phyloP scores from a whole-genome alignment of 345 rosid genomes.

The Geranium brycei region DNA sequence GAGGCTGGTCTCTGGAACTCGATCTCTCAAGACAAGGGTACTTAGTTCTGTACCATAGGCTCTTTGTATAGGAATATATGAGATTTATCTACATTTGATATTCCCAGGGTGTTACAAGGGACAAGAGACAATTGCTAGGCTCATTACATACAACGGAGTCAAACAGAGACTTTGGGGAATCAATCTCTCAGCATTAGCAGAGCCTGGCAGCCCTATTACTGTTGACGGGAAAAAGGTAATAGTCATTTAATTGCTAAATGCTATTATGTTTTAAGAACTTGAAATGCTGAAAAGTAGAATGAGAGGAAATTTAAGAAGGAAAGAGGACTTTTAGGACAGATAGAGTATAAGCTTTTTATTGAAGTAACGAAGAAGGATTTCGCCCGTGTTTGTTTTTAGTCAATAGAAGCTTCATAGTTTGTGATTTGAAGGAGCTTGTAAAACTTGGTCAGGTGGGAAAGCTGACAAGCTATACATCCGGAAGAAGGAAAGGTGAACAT shows the following conservation, averaged over 20 bases:
- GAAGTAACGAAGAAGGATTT: not conserved
- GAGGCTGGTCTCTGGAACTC: slow-evolving; percentile 92
- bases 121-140: slow-evolving; percentile 80
- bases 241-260: not conserved
- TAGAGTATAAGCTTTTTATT: too few relatives aligned
- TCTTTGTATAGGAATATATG: slow-evolving; percentile 5
- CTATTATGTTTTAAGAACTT: not conserved
- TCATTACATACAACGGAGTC: slow-evolving; percentile 75
- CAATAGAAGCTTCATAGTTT: not conserved
- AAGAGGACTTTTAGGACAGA: too few relatives aligned
- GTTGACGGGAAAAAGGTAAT: slow-evolving; percentile 56
- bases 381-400: not conserved
- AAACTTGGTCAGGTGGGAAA: slow-evolving; percentile 44
- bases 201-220: slow-evolving; percentile 55
- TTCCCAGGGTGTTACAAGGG: slow-evolving; percentile 79
- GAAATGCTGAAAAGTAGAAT: not conserved
- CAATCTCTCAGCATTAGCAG: slow-evolving; percentile 53
- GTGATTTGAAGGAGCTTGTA: not conserved
- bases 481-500: slow-evolving; percentile 31
- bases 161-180: slow-evolving; percentile 78
- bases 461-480: slow-evolving; percentile 59
- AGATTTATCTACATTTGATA: slow-evolving; percentile 5
- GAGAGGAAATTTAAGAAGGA: not conserved
- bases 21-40: slow-evolving; percentile 77
- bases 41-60: slow-evolving; percentile 1